These are phyloP conservation scores for Diutina catenulata DNA, from an alignment of 1,139 yeast genomes.

Conservation along the genomic window DNA sequence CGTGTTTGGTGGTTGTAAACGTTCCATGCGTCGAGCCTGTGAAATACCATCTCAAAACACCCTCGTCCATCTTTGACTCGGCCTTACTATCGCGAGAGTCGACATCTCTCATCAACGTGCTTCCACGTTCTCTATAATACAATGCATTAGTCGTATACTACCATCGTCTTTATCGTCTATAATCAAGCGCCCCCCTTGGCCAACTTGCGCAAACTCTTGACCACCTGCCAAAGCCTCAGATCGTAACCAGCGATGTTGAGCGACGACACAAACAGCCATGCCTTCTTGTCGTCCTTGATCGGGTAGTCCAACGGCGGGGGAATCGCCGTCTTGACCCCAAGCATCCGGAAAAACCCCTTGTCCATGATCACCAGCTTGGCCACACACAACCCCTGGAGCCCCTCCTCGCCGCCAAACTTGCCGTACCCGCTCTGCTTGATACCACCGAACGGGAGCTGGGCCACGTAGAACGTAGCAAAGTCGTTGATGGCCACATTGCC, in stretches of 20 bases:
- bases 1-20: too few species aligned
- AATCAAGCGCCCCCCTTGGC: constrained; percentile 18
- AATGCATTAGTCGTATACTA: not conserved
- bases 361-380: constrained; percentile 84
- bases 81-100: too few species aligned
- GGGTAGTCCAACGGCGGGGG: constrained; percentile 91
- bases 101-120: too few species aligned
- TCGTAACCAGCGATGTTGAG: constrained; percentile 86
- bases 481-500: constrained; percentile 96
- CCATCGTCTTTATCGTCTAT: not conserved
- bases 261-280: constrained; percentile 79
- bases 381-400: constrained; percentile 75
- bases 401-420: constrained; percentile 95
- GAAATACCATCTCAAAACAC: too few species aligned
- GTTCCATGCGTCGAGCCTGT: too few species aligned
- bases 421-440: constrained; percentile 89
- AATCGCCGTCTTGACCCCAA: constrained; percentile 61
- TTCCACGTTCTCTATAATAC: too few species aligned
- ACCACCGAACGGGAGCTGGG: constrained; percentile 96
- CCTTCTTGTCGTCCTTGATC: constrained; percentile 62
- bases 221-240: constrained; percentile 52
- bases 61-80: too few species aligned
- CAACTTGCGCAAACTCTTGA: constrained; percentile 27
- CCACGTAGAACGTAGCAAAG: constrained; percentile 90
- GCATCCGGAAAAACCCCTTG: constrained; percentile 46